These are phyloP conservation scores for Podospora tetraspora DNA, from an alignment of 495 filamentous ascomycete species.

Conservation along the genomic window DNA sequence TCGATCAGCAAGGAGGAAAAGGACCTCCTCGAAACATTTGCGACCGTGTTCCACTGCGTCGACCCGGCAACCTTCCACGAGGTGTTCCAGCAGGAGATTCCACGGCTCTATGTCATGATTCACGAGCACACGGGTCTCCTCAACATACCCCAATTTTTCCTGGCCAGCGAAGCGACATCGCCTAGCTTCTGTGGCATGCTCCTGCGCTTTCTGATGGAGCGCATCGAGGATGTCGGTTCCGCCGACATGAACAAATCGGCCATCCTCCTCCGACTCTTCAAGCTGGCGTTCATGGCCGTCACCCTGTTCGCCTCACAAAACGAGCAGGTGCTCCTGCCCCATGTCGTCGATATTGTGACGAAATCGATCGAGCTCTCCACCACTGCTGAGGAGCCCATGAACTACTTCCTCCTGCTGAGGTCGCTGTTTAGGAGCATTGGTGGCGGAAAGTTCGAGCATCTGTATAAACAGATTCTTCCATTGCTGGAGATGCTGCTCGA, in stretches of 20 bases:
- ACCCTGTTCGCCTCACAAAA: constrained; percentile 92
- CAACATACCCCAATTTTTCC: constrained; percentile 95
- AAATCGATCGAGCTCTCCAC: constrained; percentile 94
- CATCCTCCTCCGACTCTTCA: constrained; percentile 91
- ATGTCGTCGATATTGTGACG: constrained; percentile 93
- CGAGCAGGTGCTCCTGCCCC: constrained; percentile 88
- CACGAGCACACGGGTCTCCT: constrained; percentile 92
- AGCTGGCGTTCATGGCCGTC: constrained; percentile 98
- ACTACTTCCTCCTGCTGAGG: constrained; percentile 91
- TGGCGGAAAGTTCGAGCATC: constrained; percentile 90
- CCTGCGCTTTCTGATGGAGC: constrained; percentile 91
- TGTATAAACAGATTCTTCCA: constrained; percentile 96
- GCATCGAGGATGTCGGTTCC: constrained; percentile 90
- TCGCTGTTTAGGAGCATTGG: constrained; percentile 95
- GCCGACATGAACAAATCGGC: constrained; percentile 84
- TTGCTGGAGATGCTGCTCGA: constrained; percentile 95
- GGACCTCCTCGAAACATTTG: constrained; percentile 94
- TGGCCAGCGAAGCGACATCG: constrained; percentile 94
- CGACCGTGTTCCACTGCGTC: constrained; percentile 96
- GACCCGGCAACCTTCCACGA: constrained; percentile 98
- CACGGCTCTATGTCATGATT: constrained; percentile 93
- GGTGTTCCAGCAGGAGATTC: constrained; percentile 96
- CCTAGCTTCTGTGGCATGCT: constrained; percentile 98
- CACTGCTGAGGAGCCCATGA: constrained; percentile 94
- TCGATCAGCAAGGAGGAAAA: constrained; percentile 94